These are phyloP conservation scores for Colletotrichum spaethianum DNA, from an alignment of 2,329 filamentous ascomycete genomes.

Conservation along the genomic window DNA sequence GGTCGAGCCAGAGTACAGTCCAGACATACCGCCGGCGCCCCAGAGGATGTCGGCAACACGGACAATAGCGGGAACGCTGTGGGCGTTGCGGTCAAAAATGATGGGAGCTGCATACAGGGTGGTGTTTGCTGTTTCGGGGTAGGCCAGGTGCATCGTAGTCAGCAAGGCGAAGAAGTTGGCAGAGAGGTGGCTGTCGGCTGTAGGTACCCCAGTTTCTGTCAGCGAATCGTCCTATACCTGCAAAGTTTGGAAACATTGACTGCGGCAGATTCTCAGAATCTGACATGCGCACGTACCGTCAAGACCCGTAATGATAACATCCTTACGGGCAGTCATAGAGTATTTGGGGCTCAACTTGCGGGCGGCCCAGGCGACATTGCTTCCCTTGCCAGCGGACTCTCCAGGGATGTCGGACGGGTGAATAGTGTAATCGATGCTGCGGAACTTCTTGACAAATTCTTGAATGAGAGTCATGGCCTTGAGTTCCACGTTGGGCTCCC, in stretches of 20 bases:
- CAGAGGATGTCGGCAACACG: conserved; percentile 81
- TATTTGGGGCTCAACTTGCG: conserved; percentile 76
- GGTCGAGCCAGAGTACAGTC: conserved; percentile 73
- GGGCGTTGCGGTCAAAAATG: conserved; percentile 81
- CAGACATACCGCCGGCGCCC: conserved; percentile 79
- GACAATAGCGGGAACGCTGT: conserved; percentile 76
- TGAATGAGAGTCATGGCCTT: conserved; percentile 76
- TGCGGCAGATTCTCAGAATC: conserved; percentile 36
- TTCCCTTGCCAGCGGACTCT: conserved; percentile 81
- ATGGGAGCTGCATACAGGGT: conserved; percentile 80
- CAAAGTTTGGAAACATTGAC: conserved; percentile 41
- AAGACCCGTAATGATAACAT: conserved; percentile 79
- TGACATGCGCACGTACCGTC: conserved; percentile 70
- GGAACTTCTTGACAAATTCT: conserved; percentile 75
- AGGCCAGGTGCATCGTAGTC: conserved; percentile 72
- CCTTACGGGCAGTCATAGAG: conserved; percentile 63
- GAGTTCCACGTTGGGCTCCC: conserved; percentile 71
- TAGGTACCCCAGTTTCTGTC: conserved; percentile 45
- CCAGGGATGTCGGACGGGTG: conserved; percentile 77
- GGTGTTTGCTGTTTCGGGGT: conserved; percentile 72
- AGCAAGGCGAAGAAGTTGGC: conserved; percentile 77
- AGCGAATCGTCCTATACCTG: conserved; percentile 46
- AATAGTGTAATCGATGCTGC: conserved; percentile 76
- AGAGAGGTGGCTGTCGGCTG: conserved; percentile 80
- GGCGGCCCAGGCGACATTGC: conserved; percentile 81